phyloP scores from a whole-genome alignment of 257 asterid genomes.

The Scutellaria barbata region DNA sequence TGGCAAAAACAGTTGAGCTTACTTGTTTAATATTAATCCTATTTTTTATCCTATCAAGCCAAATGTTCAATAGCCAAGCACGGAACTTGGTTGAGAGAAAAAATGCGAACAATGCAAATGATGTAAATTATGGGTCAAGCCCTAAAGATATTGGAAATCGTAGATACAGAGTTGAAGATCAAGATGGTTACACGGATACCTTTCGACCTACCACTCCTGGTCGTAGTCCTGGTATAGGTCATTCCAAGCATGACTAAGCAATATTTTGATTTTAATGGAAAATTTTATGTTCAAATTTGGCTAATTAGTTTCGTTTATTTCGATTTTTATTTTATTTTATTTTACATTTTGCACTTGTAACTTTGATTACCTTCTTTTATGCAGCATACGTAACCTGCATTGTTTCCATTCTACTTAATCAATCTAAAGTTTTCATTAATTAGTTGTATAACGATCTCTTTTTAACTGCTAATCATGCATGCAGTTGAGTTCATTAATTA shows the following conservation, averaged over 20 bases:
- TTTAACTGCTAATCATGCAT: background rate
- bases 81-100: conserved; percentile 31
- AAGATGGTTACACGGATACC: conserved; percentile 48
- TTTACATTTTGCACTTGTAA: conserved; percentile 17
- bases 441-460: background rate
- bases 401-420: conserved; percentile 4
- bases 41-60: conserved; percentile 39
- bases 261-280: no score
- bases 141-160: conserved; percentile 1
- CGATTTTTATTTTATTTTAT: background rate
- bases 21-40: conserved; percentile 39
- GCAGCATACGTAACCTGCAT: background rate
- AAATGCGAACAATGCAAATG: background rate
- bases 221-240: conserved; percentile 84
- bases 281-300: background rate
- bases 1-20: conserved; percentile 37
- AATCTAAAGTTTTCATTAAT: background rate
- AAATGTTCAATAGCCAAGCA: conserved; percentile 42
- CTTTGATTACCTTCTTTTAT: conserved; percentile 21
- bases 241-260: conserved; percentile 56
- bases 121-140: background rate
- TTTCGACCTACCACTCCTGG: conserved; percentile 70
- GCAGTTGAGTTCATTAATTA: background rate
- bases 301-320: background rate
- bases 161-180: conserved; percentile 29